Base-by-base conservation (phyloP, 2,329 filamentous ascomycete species). In the Cordyceps cateniannulata region DNA sequence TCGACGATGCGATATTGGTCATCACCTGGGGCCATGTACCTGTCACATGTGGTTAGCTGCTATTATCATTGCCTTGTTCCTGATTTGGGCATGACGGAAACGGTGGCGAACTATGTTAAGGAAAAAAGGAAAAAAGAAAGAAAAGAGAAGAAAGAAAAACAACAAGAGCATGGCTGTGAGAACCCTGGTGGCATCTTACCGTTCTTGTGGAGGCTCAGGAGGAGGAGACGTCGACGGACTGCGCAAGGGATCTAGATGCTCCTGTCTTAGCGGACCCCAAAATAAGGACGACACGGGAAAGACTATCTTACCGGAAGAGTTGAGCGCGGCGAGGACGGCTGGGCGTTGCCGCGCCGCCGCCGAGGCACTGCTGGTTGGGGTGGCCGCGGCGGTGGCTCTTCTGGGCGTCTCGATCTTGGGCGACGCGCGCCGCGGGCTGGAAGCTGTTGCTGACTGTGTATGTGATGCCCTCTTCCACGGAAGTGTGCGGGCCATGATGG, bases 1-100 rank as follows among this genome's bases (percentile, higher is more conserved):
- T 93, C 90, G 0, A 95, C 90, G 88, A 93, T 93, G 67, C 89
- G 86, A 72, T 85, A 93, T 59, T 75, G 76, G 69, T 93, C 89
- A 70, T 95, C 90, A n/a, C 85, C 86, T 51, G 85, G 79, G 2
- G 78, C 75, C 88, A 93, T 92, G 69, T 79, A 79, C 32, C 84
- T 86, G 59, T 16, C 3, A 38, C 3, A 18, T 7, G 14, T 20
- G 25, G 10, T 24, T 3, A 6, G 29, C 38, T 47, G 16, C 35
- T n/a, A 35, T 52, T 22, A 45, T 35, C 10, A 12, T 51, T 18
- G 25, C 14, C 24, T 42, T 2, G 45, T 56, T 45, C 2, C 16
- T 3, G 1, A 4, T 27, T 3, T 25, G 9, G 16, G 12, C 16
- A 24, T 32, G 24, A 45, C 16, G 38, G 40, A 7, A 32, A 8